Conservation (phyloP, 106 monocot genomes). For the Platanthera guangdongensis region DNA sequence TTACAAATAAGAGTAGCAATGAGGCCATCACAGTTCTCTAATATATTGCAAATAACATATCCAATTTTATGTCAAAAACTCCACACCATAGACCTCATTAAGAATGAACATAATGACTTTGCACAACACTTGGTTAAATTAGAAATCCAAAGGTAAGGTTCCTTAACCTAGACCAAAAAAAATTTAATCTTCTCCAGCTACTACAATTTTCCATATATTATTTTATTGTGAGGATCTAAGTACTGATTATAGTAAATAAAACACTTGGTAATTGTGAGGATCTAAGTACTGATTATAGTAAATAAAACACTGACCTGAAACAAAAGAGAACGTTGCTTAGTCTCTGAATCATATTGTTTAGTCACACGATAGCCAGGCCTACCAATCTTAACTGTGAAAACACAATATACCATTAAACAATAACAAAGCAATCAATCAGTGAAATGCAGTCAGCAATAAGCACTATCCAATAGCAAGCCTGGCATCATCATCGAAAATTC, state of each 20-base stretch:
- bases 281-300: neutral
- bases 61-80: neutral
- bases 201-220: neutral
- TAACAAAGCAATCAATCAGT: neutral
- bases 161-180: neutral
- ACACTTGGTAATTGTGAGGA: neutral
- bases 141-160: neutral
- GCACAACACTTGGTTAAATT: neutral
- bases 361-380: conserved; percentile 93
- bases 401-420: conserved; percentile 7
- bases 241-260: neutral
- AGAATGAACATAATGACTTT: neutral
- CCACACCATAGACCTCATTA: neutral
- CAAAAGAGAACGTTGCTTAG: conserved; percentile 94
- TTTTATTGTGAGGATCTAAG: neutral
- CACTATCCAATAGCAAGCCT: neutral
- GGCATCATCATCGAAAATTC: neutral
- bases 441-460: neutral
- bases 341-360: conserved; percentile 89
- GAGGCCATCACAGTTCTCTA: neutral
- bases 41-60: neutral
- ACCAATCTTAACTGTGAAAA: conserved; percentile 90
- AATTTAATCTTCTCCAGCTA: neutral
- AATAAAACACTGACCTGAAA: conserved; percentile 62
- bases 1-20: neutral